Evolutionary conservation across 1,284 basidiomycete genomes (phyloP).

Genomic region (Sphagnurus paluster): DNA sequence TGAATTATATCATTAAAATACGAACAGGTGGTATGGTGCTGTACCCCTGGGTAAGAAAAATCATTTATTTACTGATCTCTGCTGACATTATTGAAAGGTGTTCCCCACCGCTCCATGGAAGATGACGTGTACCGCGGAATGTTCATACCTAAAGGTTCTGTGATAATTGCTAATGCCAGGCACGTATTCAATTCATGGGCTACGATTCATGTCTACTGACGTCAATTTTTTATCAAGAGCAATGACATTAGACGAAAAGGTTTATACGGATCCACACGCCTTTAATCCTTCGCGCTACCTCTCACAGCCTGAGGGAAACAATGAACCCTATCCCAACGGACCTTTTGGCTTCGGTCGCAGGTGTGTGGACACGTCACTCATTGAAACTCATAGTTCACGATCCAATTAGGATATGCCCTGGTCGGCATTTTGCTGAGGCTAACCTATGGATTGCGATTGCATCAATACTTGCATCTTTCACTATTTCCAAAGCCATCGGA

Average conservation of each 20-base stretch:
- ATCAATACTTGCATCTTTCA: slow-evolving; percentile 10
- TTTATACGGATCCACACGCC: slow-evolving; percentile 32
- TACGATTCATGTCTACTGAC: slow-evolving; percentile 19
- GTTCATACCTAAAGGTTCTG: slow-evolving; percentile 34
- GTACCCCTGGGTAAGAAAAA: slow-evolving; percentile 15
- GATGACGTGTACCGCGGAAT: slow-evolving; percentile 35
- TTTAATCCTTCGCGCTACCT: slow-evolving; percentile 40
- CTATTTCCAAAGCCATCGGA: slow-evolving; percentile 7
- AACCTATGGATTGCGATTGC: slow-evolving; percentile 17
- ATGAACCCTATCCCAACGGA: slow-evolving; percentile 30
- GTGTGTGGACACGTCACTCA: slow-evolving; percentile 22
- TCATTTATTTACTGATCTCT: not conserved
- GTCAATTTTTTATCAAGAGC: slow-evolving; percentile 9
- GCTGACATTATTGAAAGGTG: slow-evolving; percentile 13
- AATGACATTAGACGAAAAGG: slow-evolving; percentile 26
- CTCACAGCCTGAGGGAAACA: slow-evolving; percentile 22
- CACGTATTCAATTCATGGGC: too few relatives aligned
- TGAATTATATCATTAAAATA: too few relatives aligned
- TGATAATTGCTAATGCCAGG: slow-evolving; percentile 30
- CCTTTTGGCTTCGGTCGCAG: slow-evolving; percentile 38
- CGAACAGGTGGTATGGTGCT: slow-evolving; percentile 17
- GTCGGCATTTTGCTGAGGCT: slow-evolving; percentile 10
- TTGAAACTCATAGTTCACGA: too few relatives aligned
- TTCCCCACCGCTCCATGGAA: slow-evolving; percentile 25
- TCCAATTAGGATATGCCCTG: slow-evolving; percentile 18